Evolutionary conservation across 2,329 filamentous ascomycete species (phyloP).

Genomic region (Myriosclerotinia duriaeana): DNA sequence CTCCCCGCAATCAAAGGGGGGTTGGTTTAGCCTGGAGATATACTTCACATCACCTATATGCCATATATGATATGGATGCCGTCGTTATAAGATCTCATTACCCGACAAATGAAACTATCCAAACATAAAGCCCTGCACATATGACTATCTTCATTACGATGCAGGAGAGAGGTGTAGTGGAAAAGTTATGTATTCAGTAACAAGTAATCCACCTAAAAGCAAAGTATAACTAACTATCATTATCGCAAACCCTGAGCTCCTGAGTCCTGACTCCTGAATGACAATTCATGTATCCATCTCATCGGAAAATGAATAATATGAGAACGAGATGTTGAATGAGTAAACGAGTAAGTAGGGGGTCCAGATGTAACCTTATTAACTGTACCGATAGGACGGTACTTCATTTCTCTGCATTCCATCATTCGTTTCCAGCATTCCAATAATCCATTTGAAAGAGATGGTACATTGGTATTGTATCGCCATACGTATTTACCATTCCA

Average conservation of each 20-base stretch:
- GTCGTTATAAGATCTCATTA: too few species aligned
- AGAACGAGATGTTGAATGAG: too few species aligned
- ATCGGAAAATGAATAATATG: not conserved
- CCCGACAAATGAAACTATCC: not conserved
- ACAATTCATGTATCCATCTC: not conserved
- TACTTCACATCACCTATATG: too few species aligned
- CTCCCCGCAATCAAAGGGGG: too few species aligned
- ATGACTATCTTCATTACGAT: not conserved
- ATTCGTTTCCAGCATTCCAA: conserved; percentile 9
- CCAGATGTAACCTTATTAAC: conserved; percentile 5
- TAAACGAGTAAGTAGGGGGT: not conserved
- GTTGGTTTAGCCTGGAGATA: too few species aligned
- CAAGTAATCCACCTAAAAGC: not conserved
- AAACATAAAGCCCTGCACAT: not conserved
- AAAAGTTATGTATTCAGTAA: not conserved
- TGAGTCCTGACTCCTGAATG: too few species aligned
- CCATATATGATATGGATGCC: too few species aligned
- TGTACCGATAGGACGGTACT: not conserved
- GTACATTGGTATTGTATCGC: not conserved
- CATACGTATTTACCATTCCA: conserved; percentile 9
- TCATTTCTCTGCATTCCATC: not conserved
- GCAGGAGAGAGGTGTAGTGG: too few species aligned
- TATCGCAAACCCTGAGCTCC: not conserved
- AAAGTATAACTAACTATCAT: not conserved
- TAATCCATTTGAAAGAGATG: too few species aligned